phyloP scores from a whole-genome alignment of 164 flowering plant species.

The Cinnamomum micranthum region DNA sequence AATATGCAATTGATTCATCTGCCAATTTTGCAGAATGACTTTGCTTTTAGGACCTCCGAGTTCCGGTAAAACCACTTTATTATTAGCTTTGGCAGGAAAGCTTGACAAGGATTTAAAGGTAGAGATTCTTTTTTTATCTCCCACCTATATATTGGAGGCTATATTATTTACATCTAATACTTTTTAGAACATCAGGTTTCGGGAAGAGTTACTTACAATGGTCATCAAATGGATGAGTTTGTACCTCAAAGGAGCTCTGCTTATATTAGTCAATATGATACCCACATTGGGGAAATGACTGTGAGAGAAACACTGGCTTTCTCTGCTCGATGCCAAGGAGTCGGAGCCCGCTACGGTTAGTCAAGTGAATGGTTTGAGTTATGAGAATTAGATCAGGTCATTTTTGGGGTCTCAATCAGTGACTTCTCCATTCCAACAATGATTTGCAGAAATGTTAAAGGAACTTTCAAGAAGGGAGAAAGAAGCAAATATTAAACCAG shows the following conservation, averaged over 20 bases:
- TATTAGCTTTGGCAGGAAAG: conserved; percentile 80
- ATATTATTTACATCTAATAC: not conserved
- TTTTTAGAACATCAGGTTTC: conserved; percentile 29
- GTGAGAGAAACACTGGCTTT: conserved; percentile 57
- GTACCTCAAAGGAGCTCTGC: conserved; percentile 64
- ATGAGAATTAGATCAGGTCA: not conserved
- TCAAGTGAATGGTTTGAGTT: not conserved
- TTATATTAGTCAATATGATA: conserved; percentile 60
- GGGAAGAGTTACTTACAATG: conserved; percentile 66
- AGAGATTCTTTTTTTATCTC: not conserved
- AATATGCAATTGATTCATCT: not conserved
- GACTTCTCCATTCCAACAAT: not conserved
- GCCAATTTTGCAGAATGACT: conserved; percentile 21
- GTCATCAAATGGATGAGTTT: conserved; percentile 63
- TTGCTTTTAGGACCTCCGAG: conserved; percentile 49
- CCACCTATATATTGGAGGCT: not conserved
- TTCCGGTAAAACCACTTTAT: conserved; percentile 60
- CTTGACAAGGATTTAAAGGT: conserved; percentile 40
- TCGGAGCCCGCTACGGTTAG: conserved; percentile 49
- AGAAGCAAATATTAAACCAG: conserved; percentile 48
- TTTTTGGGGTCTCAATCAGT: not conserved
- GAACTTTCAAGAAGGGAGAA: conserved; percentile 54
- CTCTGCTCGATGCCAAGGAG: conserved; percentile 66
- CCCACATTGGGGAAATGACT: conserved; percentile 60
- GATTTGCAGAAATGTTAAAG: conserved; percentile 37